Evolutionary conservation across 2,329 filamentous ascomycete genomes (phyloP).

Genomic region (Beauveria australis): DNA sequence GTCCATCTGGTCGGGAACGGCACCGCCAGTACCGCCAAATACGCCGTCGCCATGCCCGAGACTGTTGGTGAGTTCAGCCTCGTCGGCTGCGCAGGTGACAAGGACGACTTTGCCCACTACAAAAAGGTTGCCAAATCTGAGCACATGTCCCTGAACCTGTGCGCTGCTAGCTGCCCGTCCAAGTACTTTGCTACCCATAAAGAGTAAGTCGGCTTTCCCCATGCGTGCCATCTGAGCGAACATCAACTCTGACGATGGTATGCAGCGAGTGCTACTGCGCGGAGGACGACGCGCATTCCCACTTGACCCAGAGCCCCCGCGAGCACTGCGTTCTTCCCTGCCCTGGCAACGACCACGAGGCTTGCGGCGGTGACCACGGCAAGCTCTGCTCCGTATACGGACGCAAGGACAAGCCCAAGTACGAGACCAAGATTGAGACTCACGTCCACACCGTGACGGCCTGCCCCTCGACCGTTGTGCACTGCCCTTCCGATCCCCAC

Average conservation of each 20-base stretch:
- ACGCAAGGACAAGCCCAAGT: slow-evolving; percentile 11
- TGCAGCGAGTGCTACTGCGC: slow-evolving; percentile 19
- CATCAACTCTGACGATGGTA: neutral
- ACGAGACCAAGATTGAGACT: slow-evolving; percentile 22
- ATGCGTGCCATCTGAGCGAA: neutral
- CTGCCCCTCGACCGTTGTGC: slow-evolving; percentile 17
- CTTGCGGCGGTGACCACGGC: slow-evolving; percentile 9
- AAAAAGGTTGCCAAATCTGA: slow-evolving; percentile 8
- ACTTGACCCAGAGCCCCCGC: slow-evolving; percentile 4
- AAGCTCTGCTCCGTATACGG: slow-evolving; percentile 13
- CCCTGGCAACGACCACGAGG: slow-evolving; percentile 13
- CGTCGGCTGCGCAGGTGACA: slow-evolving; percentile 22
- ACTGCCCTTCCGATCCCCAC: slow-evolving; percentile 18
- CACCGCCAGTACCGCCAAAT: neutral
- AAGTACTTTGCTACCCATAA: slow-evolving; percentile 20
- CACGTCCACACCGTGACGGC: slow-evolving; percentile 22
- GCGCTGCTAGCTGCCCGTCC: slow-evolving; percentile 18
- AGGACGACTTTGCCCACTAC: slow-evolving; percentile 21
- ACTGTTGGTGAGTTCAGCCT: slow-evolving; percentile 7
- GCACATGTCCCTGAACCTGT: slow-evolving; percentile 18
- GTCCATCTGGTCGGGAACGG: slow-evolving; percentile 10
- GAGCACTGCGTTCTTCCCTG: slow-evolving; percentile 14
- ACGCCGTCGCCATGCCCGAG: neutral
- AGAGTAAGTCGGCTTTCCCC: slow-evolving; percentile 14
- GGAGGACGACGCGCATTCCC: slow-evolving; percentile 12